A percentile compares a stretch with the other conserved stretches of the same genome.
Conservation (phyloP, 2,329 filamentous ascomycete genomes). For the Xylaria sp. region DNA sequence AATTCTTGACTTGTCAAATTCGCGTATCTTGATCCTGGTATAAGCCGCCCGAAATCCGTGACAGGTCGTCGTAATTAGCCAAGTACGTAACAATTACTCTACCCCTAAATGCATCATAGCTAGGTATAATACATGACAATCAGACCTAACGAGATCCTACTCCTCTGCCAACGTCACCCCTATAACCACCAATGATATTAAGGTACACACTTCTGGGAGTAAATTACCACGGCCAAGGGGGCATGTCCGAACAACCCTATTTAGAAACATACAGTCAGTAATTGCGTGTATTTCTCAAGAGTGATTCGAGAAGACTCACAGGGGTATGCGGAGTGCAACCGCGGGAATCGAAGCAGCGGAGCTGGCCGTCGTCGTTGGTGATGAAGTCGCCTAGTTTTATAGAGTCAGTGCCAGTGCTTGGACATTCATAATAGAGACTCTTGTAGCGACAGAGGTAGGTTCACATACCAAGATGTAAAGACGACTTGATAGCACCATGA, state of each 20-base stretch:
- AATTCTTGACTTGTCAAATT: no score
- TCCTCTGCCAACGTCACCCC: neutral
- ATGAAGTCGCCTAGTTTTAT: neutral
- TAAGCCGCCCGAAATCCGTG: no score
- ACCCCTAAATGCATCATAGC: no score
- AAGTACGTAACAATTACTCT: no score
- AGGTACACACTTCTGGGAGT: neutral
- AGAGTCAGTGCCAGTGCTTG: neutral
- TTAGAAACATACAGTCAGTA: neutral
- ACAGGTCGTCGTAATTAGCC: no score
- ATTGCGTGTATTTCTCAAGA: no score
- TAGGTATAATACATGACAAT: no score
- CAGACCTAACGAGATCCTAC: neutral
- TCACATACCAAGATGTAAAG: conserved; percentile 1
- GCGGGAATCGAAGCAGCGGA: neutral
- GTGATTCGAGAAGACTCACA: neutral
- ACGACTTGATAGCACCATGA: neutral
- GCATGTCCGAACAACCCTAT: neutral
- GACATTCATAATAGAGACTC: neutral
- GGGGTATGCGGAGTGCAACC: neutral
- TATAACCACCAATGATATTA: neutral
- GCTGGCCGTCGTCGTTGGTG: conserved; percentile 5
- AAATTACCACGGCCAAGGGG: neutral
- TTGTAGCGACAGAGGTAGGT: neutral
- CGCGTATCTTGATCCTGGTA: no score